These are phyloP conservation scores for Imleria badia DNA, from an alignment of 768 basidiomycete genomes.

Conservation along the genomic window DNA sequence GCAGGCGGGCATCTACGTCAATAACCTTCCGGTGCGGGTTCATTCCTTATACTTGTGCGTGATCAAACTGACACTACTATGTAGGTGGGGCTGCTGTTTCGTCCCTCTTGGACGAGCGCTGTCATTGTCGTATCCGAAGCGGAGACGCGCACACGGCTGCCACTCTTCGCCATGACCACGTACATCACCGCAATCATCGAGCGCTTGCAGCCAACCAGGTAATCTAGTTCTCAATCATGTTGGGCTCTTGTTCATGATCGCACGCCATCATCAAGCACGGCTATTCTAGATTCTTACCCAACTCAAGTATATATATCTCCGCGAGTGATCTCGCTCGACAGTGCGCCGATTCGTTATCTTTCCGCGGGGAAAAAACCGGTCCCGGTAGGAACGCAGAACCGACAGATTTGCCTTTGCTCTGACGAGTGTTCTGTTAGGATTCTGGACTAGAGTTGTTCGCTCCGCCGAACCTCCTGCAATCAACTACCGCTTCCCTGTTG, in stretches of 20 bases:
- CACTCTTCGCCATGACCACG: conserved; percentile 48
- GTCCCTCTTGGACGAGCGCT: conserved; percentile 46
- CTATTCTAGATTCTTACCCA: conserved; percentile 54
- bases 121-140: conserved; percentile 55
- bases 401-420: background rate
- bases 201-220: conserved; percentile 49
- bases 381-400: background rate
- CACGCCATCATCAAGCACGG: conserved; percentile 35
- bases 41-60: background rate
- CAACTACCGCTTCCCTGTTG: conserved; percentile 55
- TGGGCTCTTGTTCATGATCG: background rate
- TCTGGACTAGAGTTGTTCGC: conserved; percentile 39
- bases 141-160: conserved; percentile 41
- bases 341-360: conserved; percentile 57
- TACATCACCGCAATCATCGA: conserved; percentile 47
- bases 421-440: conserved; percentile 26
- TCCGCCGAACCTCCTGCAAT: conserved; percentile 58
- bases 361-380: conserved; percentile 23
- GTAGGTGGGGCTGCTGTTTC: conserved; percentile 53
- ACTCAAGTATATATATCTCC: conserved; percentile 46
- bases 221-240: background rate
- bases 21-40: conserved; percentile 43
- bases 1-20: conserved; percentile 44
- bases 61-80: background rate
- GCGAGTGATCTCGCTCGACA: conserved; percentile 33